Evolutionary conservation across 2,329 filamentous ascomycete species (phyloP).

Genomic region (Seiridium unicorne): DNA sequence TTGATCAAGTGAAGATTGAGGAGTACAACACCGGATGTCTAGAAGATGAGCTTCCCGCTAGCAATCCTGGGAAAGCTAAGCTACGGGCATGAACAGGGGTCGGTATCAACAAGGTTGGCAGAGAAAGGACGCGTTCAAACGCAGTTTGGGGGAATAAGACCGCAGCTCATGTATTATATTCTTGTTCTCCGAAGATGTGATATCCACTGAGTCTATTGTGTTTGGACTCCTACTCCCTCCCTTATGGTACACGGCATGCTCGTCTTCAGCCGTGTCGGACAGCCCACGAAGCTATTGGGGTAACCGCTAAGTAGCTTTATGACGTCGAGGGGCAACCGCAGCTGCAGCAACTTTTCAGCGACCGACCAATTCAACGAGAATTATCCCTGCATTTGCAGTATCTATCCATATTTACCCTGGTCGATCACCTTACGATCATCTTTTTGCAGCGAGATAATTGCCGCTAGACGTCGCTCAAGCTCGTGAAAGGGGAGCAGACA

Average conservation of each 20-base stretch:
- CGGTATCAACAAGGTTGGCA: neutral
- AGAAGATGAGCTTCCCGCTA: conserved; percentile 2
- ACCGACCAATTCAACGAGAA: conserved; percentile 13
- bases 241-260: neutral
- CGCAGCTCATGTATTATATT: too few relatives aligned
- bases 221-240: neutral
- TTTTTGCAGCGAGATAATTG: neutral
- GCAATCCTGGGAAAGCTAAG: neutral
- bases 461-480: neutral
- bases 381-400: conserved; percentile 7
- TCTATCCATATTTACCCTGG: neutral
- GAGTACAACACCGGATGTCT: neutral
- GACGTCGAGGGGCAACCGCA: conserved; percentile 26
- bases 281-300: conserved; percentile 6
- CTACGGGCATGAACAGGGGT: neutral
- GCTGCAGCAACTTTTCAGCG: conserved; percentile 9
- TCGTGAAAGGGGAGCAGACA: neutral
- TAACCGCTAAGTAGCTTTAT: conserved; percentile 13
- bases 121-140: neutral
- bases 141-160: neutral
- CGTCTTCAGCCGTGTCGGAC: too few relatives aligned
- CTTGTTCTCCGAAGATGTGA: neutral
- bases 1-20: neutral
- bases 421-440: neutral
- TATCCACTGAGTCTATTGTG: neutral